Percentiles rank a stretch among this genome's conserved stretches.
Conservation (phyloP, 208 protist species). For the Leishmania gerbilli region DNA sequence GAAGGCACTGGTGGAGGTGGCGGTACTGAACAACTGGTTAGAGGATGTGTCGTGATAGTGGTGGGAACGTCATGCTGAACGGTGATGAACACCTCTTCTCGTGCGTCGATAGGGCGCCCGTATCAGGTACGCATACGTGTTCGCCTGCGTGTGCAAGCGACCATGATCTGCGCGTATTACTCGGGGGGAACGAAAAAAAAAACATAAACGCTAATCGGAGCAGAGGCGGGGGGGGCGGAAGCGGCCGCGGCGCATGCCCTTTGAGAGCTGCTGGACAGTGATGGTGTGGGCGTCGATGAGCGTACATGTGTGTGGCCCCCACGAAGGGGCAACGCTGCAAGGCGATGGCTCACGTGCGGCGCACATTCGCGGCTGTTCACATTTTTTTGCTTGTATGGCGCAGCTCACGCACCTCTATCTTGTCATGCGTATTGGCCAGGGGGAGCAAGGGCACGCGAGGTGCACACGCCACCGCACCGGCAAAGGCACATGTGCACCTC, state of each 20-base stretch:
- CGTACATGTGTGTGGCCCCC: neutral
- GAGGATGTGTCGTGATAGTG: slow-evolving; percentile 31
- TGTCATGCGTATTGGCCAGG: neutral
- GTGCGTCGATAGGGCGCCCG: neutral
- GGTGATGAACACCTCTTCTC: neutral
- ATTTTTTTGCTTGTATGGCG: neutral
- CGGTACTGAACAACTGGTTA: slow-evolving; percentile 78
- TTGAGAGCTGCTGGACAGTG: too few species aligned
- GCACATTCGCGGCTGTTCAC: neutral
- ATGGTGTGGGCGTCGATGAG: neutral
- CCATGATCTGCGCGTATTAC: neutral
- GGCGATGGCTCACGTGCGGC: neutral
- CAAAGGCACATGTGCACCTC: neutral
- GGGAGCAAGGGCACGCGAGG: neutral
- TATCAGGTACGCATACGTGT: neutral
- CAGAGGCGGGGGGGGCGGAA: neutral
- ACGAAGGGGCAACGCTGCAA: neutral
- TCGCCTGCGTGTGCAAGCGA: neutral
- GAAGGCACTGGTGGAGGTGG: slow-evolving; percentile 65
- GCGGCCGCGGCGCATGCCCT: neutral
- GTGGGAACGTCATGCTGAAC: neutral
- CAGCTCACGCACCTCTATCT: neutral
- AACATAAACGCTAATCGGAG: neutral
- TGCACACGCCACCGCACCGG: neutral
- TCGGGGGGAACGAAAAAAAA: neutral